phyloP scores from a whole-genome alignment of 805 yeast species.

The Myxozyma mucilagina region DNA sequence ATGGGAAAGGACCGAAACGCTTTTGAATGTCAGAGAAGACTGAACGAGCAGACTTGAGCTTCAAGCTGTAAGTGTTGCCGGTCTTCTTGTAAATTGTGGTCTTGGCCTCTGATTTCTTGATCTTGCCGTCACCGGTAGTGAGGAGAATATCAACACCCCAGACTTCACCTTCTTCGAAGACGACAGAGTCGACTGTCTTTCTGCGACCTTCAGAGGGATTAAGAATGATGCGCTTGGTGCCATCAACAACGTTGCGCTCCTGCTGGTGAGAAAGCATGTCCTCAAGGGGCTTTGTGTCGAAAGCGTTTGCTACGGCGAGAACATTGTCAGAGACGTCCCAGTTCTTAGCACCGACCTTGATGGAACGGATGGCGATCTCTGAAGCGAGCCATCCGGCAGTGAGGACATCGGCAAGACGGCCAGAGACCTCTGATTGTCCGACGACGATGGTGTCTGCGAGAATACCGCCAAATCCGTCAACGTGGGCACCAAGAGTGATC shows the following conservation, averaged over 20 bases:
- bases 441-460: slow-evolving; percentile 69
- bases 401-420: slow-evolving; percentile 64
- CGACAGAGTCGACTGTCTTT: slow-evolving; percentile 59
- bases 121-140: slow-evolving; percentile 67
- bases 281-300: slow-evolving; percentile 63
- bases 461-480: slow-evolving; percentile 72
- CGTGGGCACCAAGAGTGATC: slow-evolving; percentile 71
- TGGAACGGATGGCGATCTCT: slow-evolving; percentile 71
- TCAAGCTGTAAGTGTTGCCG: slow-evolving; percentile 58
- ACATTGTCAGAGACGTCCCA: slow-evolving; percentile 74
- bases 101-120: slow-evolving; percentile 53
- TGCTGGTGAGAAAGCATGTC: slow-evolving; percentile 77
- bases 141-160: slow-evolving; percentile 73
- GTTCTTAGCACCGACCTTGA: slow-evolving; percentile 67
- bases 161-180: slow-evolving; percentile 73
- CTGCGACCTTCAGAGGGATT: slow-evolving; percentile 72
- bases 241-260: slow-evolving; percentile 64
- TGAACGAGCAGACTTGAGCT: slow-evolving; percentile 68
- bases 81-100: slow-evolving; percentile 75
- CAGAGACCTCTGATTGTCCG: slow-evolving; percentile 53
- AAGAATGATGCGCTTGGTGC: slow-evolving; percentile 72
- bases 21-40: slow-evolving; percentile 66
- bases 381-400: slow-evolving; percentile 75
- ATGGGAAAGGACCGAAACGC: slow-evolving; percentile 68
- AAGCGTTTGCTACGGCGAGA: slow-evolving; percentile 59